Base-by-base conservation (phyloP, 2,329 filamentous ascomycete species). In the Penicillium sp. region DNA sequence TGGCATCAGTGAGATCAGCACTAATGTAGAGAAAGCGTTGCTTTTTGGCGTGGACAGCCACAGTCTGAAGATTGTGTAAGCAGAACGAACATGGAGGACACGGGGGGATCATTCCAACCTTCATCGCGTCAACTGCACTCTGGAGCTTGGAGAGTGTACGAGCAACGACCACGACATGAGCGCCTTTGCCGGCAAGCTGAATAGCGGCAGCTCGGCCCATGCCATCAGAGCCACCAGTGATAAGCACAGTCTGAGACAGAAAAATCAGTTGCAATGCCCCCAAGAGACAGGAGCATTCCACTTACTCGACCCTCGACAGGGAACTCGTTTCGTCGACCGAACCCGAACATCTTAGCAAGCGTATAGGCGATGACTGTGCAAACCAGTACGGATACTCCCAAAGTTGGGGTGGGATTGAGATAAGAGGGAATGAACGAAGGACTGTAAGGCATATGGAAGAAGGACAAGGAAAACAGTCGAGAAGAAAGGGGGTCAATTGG, bases 181-280 rank as follows among this genome's bases (percentile, higher is more conserved):
- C 92, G 41, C 93, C 93, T 69, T 90, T 91, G 43, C 80, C 75
- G 2, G 92, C 81, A 39, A 98, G 81, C 58, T 90, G 79, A 44
- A 82, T 78, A 4, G 86, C 90, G 18, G 85, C 81, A 44, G 83
- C 82, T 59, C 84, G 83, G 52, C 93, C 93, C 86, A 96, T 89
- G 50, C 93, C 93, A 66, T 96, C 88, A 0, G 93, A 96, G 28
- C 86, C 90, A 41, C 93, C 93, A 0, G 93, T 98, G 45, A 98
- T 77, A 47, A 97, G 77, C 45, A 95, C 79, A 2, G 91, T 95
- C 90, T 95, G 60, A 8, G 29, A 25, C 15, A 49, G 32, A 46
- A 43, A 6, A 42, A 46, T 64, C 35, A 65, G 54, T 23, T 39
- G 3, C n/a, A 44, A n/a, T 1, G 12, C 9, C 3, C 15, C 23